These are phyloP conservation scores for Amyloporia xantha DNA, from an alignment of 768 basidiomycete species.

Conservation along the genomic window DNA sequence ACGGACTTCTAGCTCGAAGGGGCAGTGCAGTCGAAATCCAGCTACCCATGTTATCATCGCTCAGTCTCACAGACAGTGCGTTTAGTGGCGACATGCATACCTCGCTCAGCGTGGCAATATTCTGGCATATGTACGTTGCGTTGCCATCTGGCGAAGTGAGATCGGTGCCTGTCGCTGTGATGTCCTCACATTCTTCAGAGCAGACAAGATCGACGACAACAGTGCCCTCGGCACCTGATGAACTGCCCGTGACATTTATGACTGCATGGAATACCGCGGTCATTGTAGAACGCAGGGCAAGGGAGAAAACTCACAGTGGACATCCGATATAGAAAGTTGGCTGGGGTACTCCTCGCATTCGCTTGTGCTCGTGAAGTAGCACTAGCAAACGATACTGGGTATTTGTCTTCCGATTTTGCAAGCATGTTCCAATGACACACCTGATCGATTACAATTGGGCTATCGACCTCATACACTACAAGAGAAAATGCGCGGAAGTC, in stretches of 20 bases:
- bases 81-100: conserved; percentile 14
- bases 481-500: conserved; percentile 6
- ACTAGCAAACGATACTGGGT: conserved; percentile 20
- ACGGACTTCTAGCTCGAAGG: conserved; percentile 2
- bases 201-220: conserved; percentile 39
- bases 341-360: conserved; percentile 33
- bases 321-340: conserved; percentile 32
- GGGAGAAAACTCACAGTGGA: conserved; percentile 31
- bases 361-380: conserved; percentile 28
- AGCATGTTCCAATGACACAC: conserved; percentile 12
- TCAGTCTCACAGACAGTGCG: not conserved
- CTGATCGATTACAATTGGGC: conserved; percentile 35
- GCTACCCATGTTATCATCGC: conserved; percentile 1
- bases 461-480: conserved; percentile 33
- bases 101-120: conserved; percentile 25
- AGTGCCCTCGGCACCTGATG: conserved; percentile 31
- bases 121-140: conserved; percentile 31
- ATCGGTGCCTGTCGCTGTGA: conserved; percentile 31
- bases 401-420: not conserved
- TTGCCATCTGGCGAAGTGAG: conserved; percentile 27
- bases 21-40: conserved; percentile 16
- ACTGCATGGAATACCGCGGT: conserved; percentile 11
- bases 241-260: conserved; percentile 35
- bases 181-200: conserved; percentile 29
- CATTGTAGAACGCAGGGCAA: not conserved